phyloP scores from a whole-genome alignment of 192 early-diverging fungal genomes.

The Tieghemiomyces parasiticus region DNA sequence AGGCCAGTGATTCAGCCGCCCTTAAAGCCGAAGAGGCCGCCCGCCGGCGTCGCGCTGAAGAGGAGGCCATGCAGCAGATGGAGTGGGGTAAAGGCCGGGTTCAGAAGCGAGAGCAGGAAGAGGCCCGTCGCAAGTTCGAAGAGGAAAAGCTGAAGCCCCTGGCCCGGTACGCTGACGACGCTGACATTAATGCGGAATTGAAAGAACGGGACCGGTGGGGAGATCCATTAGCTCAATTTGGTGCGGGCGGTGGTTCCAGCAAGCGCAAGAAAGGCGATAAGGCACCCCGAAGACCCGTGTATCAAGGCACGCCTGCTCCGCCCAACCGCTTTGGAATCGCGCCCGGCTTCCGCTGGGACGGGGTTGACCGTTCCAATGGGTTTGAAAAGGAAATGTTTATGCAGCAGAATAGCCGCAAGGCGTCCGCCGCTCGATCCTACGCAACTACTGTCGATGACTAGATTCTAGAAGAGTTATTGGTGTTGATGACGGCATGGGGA shows the following conservation, averaged over 20 bases:
- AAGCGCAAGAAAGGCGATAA: conserved; percentile 20
- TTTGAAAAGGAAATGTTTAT: conserved; percentile 39
- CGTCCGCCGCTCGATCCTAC: background rate
- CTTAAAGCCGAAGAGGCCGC: conserved; percentile 23
- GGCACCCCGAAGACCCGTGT: conserved; percentile 19
- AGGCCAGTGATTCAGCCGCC: conserved; percentile 33
- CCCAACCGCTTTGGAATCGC: conserved; percentile 52
- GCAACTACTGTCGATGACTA: too few relatives aligned
- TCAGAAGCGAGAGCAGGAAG: conserved; percentile 27
- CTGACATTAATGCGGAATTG: conserved; percentile 29
- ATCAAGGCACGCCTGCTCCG: conserved; percentile 37
- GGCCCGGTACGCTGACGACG: conserved; percentile 28
- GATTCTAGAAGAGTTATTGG: too few relatives aligned
- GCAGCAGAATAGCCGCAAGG: background rate
- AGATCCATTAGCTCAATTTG: conserved; percentile 45
- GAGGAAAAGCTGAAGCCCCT: conserved; percentile 23
- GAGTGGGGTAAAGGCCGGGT: conserved; percentile 50
- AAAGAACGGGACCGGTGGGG: conserved; percentile 42
- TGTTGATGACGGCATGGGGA: too few relatives aligned
- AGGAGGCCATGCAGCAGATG: conserved; percentile 22
- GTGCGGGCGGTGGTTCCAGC: conserved; percentile 2
- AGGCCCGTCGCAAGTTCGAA: conserved; percentile 14
- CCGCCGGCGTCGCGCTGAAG: conserved; percentile 20
- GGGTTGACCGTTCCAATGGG: conserved; percentile 64
- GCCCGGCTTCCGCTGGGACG: conserved; percentile 71